Base-by-base conservation (phyloP, 495 filamentous ascomycete genomes). In the Penicillium pulvis region DNA sequence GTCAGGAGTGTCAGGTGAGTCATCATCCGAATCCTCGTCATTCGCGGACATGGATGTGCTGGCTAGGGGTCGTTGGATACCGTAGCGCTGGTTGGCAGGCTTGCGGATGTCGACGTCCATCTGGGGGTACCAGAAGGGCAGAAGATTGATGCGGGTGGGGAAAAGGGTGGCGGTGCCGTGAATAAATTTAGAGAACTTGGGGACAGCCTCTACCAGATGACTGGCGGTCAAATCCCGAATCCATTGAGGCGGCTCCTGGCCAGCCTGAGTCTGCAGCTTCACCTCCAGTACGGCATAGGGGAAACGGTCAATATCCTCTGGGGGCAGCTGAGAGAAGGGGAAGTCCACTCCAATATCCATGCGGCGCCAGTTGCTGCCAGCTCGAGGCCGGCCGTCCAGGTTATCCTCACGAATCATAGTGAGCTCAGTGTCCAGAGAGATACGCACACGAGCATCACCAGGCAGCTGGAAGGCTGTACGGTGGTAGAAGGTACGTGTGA, bases 171-270 rank as follows among this genome's bases (percentile, higher is more conserved):
- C 91, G 0, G 86, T 89, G 50, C 94, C 94, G 72, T 99, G 94
- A 58, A 99, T 99, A 73, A 98, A 99, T 76, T 99, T 99, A 64
- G 92, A 96, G 79, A 97, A 99, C 69, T 99, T 99, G 51, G 94
- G 94, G 2, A 98, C 93, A 1, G 95, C 94, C 71, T 99, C 94
- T 14, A 99, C 94, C 24, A 99, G 82, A 72, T 99, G 94, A 63
- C 90, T 94, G 16, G 91, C 82, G 23, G 90, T 94, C 43, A 99
- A 80, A 62, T 97, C 91, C 11, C 90, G 87, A 56, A 97, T 93
- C 94, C 94, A 99, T 66, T 93, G 87, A 0, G 94, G 94, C 23
- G 95, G 94, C 65, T 97, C 92, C 71, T 97, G 93, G n/a, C 95
- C 94, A 33, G 88, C 87, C 72, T 96, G 92, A 2, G 95, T 99